Percentiles rank a stretch among this genome's conserved stretches.
Conservation (phyloP, 2,329 filamentous ascomycete genomes). For the Cladosporium cucumerinum region DNA sequence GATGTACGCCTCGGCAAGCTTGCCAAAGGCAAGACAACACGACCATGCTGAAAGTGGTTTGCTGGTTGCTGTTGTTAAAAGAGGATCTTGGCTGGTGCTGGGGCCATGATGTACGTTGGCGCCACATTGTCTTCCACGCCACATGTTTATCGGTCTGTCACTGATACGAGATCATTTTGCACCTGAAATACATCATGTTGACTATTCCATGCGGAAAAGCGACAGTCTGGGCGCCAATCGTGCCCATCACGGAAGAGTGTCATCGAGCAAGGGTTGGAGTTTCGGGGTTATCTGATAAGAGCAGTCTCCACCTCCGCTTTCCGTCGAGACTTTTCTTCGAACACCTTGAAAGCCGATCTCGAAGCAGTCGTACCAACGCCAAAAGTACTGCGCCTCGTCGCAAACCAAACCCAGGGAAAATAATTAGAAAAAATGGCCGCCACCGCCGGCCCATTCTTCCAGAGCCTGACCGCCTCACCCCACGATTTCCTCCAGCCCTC, state of each 20-base stretch:
- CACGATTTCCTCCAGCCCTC: slow-evolving; percentile 76
- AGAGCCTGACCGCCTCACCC: slow-evolving; percentile 40
- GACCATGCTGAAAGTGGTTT: neutral
- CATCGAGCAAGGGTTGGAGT: neutral
- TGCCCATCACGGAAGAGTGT: neutral
- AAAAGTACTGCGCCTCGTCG: neutral
- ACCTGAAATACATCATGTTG: too few species aligned
- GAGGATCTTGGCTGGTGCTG: too few species aligned
- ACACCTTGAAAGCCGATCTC: neutral
- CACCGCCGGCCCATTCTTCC: slow-evolving; percentile 16
- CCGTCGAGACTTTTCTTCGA: slow-evolving; percentile 7
- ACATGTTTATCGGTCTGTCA: too few species aligned
- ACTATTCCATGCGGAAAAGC: too few species aligned
- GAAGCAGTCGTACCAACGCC: neutral
- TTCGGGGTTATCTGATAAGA: neutral
- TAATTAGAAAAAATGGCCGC: neutral
- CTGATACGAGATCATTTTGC: too few species aligned
- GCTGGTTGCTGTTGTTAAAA: too few species aligned
- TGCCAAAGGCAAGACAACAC: neutral
- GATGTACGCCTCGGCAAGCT: neutral
- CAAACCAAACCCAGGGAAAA: neutral
- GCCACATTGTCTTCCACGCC: neutral
- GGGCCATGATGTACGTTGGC: too few species aligned
- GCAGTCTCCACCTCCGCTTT: slow-evolving; percentile 7
- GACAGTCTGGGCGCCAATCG: too few species aligned